These are phyloP conservation scores for Fomitopsis schrenkii DNA, from an alignment of 1,284 basidiomycete species.

Conservation along the genomic window DNA sequence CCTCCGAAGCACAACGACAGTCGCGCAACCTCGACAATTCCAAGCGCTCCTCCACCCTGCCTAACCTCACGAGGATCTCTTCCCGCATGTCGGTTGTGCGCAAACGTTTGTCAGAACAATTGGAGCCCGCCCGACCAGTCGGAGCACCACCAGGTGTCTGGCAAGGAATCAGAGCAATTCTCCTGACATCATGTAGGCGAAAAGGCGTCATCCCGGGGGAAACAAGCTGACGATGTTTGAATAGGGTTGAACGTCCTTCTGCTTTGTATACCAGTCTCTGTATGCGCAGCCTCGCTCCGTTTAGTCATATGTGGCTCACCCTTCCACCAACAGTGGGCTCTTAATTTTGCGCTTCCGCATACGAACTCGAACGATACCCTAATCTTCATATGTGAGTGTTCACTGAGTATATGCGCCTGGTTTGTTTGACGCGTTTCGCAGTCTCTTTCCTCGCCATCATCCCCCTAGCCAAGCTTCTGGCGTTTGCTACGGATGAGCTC, in stretches of 20 bases:
- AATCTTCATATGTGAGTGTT: slow-evolving; percentile 68
- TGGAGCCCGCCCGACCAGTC: slow-evolving; percentile 26
- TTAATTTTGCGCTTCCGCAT: slow-evolving; percentile 55
- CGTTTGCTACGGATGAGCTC: slow-evolving; percentile 86
- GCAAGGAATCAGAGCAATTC: slow-evolving; percentile 44
- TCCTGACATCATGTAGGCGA: slow-evolving; percentile 48
- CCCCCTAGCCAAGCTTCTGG: slow-evolving; percentile 77
- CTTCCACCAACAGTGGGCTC: slow-evolving; percentile 55
- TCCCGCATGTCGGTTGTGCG: slow-evolving; percentile 1
- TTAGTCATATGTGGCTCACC: neutral
- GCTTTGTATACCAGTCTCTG: slow-evolving; percentile 66
- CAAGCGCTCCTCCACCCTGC: slow-evolving; percentile 7
- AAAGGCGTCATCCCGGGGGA: neutral
- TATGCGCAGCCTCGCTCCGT: slow-evolving; percentile 29
- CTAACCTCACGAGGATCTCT: slow-evolving; percentile 5
- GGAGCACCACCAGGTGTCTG: slow-evolving; percentile 38
- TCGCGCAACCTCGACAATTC: slow-evolving; percentile 3
- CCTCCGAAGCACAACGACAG: neutral
- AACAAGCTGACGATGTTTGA: neutral
- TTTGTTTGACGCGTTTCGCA: slow-evolving; percentile 20
- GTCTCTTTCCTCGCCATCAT: slow-evolving; percentile 73
- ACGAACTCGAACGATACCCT: slow-evolving; percentile 46
- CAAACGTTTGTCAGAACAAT: slow-evolving; percentile 3
- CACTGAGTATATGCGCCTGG: neutral
- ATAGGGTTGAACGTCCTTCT: slow-evolving; percentile 65